Conservation (phyloP, 139 green algal genomes). For the Spirogloea muscicola region DNA sequence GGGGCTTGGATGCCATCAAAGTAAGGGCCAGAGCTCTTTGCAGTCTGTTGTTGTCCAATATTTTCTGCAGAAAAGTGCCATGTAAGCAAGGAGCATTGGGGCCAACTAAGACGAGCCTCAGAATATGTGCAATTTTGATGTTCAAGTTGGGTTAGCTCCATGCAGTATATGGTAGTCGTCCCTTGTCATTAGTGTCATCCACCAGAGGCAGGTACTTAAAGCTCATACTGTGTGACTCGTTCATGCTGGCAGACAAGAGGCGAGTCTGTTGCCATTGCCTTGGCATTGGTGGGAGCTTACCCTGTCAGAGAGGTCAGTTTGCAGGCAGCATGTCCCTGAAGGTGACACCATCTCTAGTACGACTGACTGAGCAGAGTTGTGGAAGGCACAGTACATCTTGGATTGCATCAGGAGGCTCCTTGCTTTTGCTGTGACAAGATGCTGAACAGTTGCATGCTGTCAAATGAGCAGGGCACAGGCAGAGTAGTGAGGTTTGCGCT, state of each 20-base stretch:
- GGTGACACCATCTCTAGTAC: not conserved
- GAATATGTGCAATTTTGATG: too few relatives aligned
- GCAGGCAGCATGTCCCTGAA: not conserved
- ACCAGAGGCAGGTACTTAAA: too few relatives aligned
- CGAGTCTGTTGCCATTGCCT: conserved; percentile 66
- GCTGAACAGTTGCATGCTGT: not conserved
- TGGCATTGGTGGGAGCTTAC: conserved; percentile 78
- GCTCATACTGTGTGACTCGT: too few relatives aligned
- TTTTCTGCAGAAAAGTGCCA: too few relatives aligned
- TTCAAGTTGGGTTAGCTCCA: too few relatives aligned
- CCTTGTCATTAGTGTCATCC: too few relatives aligned
- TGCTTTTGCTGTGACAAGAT: not conserved
- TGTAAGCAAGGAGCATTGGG: too few relatives aligned
- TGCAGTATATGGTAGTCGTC: too few relatives aligned
- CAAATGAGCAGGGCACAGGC: not conserved
- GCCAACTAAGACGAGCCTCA: too few relatives aligned
- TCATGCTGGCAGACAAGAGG: conserved; percentile 84
- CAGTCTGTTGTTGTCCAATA: too few relatives aligned
- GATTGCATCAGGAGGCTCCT: not conserved
- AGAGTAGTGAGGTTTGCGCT: conserved; percentile 72
- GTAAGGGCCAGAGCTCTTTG: too few relatives aligned
- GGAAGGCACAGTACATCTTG: not conserved
- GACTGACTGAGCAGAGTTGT: not conserved
- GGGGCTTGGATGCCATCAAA: conserved; percentile 97
- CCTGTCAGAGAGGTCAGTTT: conserved; percentile 60